Evolutionary conservation across 1,139 yeast genomes (phyloP).

Genomic region (Debaryomyces fabryi): DNA sequence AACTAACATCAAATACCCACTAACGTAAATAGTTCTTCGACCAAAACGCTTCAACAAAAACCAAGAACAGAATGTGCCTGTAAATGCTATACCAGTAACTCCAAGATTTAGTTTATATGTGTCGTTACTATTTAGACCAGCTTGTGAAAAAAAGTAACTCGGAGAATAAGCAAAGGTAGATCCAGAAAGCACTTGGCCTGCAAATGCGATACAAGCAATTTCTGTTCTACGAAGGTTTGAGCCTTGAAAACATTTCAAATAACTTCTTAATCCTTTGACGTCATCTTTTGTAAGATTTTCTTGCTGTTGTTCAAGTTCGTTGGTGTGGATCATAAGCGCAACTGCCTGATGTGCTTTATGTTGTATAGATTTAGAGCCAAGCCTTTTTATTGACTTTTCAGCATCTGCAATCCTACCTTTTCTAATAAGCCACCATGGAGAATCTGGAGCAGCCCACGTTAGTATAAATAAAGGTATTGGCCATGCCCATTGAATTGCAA

Average conservation of each 20-base stretch:
- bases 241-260: slow-evolving; percentile 54
- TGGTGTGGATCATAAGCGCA: slow-evolving; percentile 44
- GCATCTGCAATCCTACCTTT: slow-evolving; percentile 39
- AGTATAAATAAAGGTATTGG: slow-evolving; percentile 49
- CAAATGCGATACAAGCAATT: slow-evolving; percentile 49
- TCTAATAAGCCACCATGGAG: slow-evolving; percentile 49
- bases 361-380: slow-evolving; percentile 37
- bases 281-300: slow-evolving; percentile 13
- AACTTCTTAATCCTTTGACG: slow-evolving; percentile 31
- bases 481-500: slow-evolving; percentile 63
- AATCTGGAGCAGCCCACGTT: slow-evolving; percentile 43
- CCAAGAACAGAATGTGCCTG: slow-evolving; percentile 58
- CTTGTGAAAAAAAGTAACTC: slow-evolving; percentile 56
- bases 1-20: slow-evolving; percentile 42
- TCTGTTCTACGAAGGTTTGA: slow-evolving; percentile 58
- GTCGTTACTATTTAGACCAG: slow-evolving; percentile 46
- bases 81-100: slow-evolving; percentile 50
- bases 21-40: slow-evolving; percentile 49
- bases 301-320: slow-evolving; percentile 43
- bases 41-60: slow-evolving; percentile 48
- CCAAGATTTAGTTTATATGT: slow-evolving; percentile 51
- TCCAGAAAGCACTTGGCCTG: slow-evolving; percentile 56
- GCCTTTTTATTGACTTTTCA: slow-evolving; percentile 33
- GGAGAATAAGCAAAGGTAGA: slow-evolving; percentile 55
- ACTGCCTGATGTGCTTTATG: slow-evolving; percentile 39